Evolutionary conservation across 2,329 filamentous ascomycete species (phyloP).

Genomic region (Neonectria hederae): DNA sequence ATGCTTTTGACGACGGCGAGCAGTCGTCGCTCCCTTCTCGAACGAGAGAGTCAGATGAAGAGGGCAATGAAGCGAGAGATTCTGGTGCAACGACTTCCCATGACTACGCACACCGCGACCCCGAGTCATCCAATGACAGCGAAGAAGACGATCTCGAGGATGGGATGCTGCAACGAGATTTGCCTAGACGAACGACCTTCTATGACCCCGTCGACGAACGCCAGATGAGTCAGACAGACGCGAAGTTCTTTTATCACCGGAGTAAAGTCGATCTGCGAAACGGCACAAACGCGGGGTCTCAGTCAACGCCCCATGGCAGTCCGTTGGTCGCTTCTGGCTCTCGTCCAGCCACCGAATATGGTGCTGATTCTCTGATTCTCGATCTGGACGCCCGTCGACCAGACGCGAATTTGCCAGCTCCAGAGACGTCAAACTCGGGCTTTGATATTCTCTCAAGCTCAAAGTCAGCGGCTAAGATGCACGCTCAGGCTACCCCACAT

Average conservation of each 20-base stretch:
- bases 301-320: slow-evolving; percentile 57
- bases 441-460: slow-evolving; percentile 24
- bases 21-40: slow-evolving; percentile 37
- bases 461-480: slow-evolving; percentile 26
- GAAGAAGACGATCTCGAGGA: slow-evolving; percentile 53
- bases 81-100: slow-evolving; percentile 36
- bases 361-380: slow-evolving; percentile 48
- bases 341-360: slow-evolving; percentile 49
- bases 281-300: slow-evolving; percentile 50
- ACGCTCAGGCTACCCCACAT: slow-evolving; percentile 22
- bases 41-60: slow-evolving; percentile 46
- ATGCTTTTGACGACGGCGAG: slow-evolving; percentile 34
- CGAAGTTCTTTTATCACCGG: slow-evolving; percentile 94
- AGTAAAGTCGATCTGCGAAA: slow-evolving; percentile 72
- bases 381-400: slow-evolving; percentile 41
- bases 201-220: slow-evolving; percentile 95
- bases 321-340: slow-evolving; percentile 54
- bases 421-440: slow-evolving; percentile 48
- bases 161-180: slow-evolving; percentile 69
- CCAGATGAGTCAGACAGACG: slow-evolving; percentile 91
- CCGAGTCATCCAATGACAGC: slow-evolving; percentile 32
- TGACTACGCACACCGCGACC: slow-evolving; percentile 34
- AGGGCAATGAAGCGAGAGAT: slow-evolving; percentile 41
- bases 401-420: slow-evolving; percentile 43
- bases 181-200: slow-evolving; percentile 79